Percentiles rank a stretch among this genome's conserved stretches.
Conservation (phyloP, 257 asterid genomes). For the Ilex asprella region DNA sequence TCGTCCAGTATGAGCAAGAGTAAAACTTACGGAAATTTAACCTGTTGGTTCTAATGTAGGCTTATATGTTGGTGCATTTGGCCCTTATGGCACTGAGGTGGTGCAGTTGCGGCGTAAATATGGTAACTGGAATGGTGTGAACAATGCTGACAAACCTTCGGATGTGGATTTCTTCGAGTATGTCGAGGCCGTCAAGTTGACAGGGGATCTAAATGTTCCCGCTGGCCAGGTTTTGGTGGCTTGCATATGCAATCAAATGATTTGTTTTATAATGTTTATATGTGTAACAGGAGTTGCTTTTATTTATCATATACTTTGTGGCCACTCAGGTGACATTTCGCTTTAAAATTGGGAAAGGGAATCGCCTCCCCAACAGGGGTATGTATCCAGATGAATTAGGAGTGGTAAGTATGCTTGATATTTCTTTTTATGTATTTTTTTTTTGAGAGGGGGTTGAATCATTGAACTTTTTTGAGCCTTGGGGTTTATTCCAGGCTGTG, state of each 20-base stretch:
- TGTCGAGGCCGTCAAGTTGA: slow-evolving; percentile 93
- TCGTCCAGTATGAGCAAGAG: background rate
- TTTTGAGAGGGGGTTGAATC: too few species aligned
- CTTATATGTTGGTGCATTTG: slow-evolving; percentile 91
- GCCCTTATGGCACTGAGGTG: slow-evolving; percentile 92
- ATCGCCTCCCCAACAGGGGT: slow-evolving; percentile 60
- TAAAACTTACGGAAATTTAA: slow-evolving; percentile 5
- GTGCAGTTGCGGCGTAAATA: slow-evolving; percentile 88
- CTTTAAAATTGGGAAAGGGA: slow-evolving; percentile 72
- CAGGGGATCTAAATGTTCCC: slow-evolving; percentile 94
- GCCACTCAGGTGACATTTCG: slow-evolving; percentile 78
- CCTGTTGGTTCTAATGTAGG: slow-evolving; percentile 39
- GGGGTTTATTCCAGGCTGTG: background rate
- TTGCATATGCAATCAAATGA: too few species aligned
- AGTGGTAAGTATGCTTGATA: slow-evolving; percentile 45
- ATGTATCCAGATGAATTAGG: slow-evolving; percentile 86
- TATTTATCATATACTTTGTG: background rate
- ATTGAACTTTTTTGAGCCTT: background rate
- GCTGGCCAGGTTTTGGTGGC: slow-evolving; percentile 70
- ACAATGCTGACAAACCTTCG: slow-evolving; percentile 43
- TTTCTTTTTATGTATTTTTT: too few species aligned
- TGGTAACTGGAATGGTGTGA: slow-evolving; percentile 69
- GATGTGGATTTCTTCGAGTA: slow-evolving; percentile 90
- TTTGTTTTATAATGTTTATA: too few species aligned
- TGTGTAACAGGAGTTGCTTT: too few species aligned